Conservation (phyloP, 139 green algal species). For the Pleodorina starrii region DNA sequence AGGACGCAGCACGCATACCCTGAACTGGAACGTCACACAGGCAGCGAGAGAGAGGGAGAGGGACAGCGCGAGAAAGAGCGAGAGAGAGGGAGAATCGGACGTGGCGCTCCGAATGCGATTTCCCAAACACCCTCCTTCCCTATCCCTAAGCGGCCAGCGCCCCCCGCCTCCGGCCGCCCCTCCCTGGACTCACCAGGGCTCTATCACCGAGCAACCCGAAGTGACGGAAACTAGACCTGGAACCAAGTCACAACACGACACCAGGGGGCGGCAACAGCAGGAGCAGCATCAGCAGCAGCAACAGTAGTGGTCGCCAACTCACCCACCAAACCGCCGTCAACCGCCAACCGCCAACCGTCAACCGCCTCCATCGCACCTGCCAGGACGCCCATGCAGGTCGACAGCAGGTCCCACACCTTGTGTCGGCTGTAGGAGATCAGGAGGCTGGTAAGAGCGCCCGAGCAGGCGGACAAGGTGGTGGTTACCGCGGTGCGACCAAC, state of each 20-base stretch:
- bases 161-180: not conserved
- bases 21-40: too few relatives aligned
- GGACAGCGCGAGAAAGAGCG: too few relatives aligned
- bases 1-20: too few relatives aligned
- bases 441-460: conserved; percentile 42
- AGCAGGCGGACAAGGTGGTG: conserved; percentile 77
- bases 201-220: conserved; percentile 61
- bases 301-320: not conserved
- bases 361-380: conserved; percentile 19
- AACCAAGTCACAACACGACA: too few relatives aligned
- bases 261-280: too few relatives aligned
- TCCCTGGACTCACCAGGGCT: conserved; percentile 58
- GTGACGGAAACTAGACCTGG: conserved; percentile 75
- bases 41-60: too few relatives aligned
- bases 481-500: conserved; percentile 63
- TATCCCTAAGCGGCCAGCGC: too few relatives aligned
- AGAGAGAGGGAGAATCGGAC: too few relatives aligned
- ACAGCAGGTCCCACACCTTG: conserved; percentile 59
- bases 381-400: conserved; percentile 50
- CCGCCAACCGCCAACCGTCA: not conserved
- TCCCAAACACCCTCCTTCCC: not conserved
- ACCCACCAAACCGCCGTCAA: not conserved
- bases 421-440: conserved; percentile 34
- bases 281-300: not conserved
- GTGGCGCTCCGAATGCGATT: too few relatives aligned